Evolutionary conservation across 1,139 yeast genomes (phyloP).

Genomic region (Citeromyces hawaiiensis): DNA sequence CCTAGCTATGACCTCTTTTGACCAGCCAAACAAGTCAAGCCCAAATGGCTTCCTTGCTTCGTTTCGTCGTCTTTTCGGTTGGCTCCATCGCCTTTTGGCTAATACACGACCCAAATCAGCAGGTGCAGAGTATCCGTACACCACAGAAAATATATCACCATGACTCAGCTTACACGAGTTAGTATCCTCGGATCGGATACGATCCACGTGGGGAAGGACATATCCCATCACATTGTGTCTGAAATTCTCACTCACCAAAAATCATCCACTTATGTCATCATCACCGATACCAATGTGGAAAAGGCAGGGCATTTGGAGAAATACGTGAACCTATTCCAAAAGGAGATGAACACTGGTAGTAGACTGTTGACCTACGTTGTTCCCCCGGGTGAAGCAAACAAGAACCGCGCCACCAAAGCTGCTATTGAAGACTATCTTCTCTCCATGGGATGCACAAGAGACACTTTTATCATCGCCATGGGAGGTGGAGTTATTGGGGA

Average conservation of each 20-base stretch:
- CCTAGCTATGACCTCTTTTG: no score
- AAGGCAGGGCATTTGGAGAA: conserved; percentile 45
- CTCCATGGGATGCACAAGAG: conserved; percentile 86
- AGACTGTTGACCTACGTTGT: conserved; percentile 65
- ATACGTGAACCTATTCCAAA: conserved; percentile 22
- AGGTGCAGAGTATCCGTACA: neutral
- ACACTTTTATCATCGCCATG: conserved; percentile 85
- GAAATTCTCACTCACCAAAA: conserved; percentile 50
- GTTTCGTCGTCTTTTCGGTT: no score
- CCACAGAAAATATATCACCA: neutral
- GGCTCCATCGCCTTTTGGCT: no score
- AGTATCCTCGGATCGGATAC: conserved; percentile 70
- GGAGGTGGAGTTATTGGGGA: conserved; percentile 99
- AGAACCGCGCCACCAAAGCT: conserved; percentile 82
- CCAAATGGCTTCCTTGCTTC: no score
- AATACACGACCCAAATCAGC: no score
- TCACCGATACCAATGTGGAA: conserved; percentile 77
- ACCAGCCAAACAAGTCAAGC: no score
- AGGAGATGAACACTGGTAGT: conserved; percentile 17
- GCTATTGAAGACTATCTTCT: conserved; percentile 85
- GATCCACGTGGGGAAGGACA: conserved; percentile 84
- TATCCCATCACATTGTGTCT: conserved; percentile 61
- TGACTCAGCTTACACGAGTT: conserved; percentile 29
- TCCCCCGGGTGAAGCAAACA: conserved; percentile 90
- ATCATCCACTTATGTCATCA: conserved; percentile 84